These are phyloP conservation scores for Elsinoe batatas DNA, from an alignment of 2,329 filamentous ascomycete genomes.

Conservation along the genomic window DNA sequence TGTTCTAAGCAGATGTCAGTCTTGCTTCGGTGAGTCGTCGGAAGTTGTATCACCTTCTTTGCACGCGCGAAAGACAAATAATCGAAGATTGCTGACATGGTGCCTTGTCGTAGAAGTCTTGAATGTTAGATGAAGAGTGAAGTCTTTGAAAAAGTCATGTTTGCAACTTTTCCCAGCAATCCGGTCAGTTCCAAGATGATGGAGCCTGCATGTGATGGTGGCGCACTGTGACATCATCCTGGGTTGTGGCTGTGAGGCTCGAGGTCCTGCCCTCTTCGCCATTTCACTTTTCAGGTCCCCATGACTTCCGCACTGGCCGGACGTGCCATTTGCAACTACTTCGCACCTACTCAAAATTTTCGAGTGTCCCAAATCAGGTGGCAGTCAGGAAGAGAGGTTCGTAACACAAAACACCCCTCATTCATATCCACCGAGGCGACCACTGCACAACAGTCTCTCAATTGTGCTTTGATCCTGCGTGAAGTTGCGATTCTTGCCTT, in stretches of 20 bases:
- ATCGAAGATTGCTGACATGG: not conserved
- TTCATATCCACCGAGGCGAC: too few relatives aligned
- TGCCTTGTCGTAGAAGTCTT: not conserved
- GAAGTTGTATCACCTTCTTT: conserved; percentile 18
- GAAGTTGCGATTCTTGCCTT: too few relatives aligned
- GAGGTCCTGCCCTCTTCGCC: not conserved
- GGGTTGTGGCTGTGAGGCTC: not conserved
- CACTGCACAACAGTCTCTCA: too few relatives aligned
- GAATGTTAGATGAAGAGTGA: not conserved
- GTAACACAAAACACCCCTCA: too few relatives aligned
- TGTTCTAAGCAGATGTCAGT: conserved; percentile 17
- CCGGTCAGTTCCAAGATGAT: not conserved
- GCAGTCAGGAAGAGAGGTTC: too few relatives aligned
- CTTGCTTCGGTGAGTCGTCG: too few relatives aligned
- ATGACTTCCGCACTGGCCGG: too few relatives aligned
- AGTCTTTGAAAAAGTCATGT: not conserved
- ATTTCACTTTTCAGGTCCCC: too few relatives aligned
- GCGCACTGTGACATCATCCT: conserved; percentile 10
- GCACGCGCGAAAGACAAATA: conserved; percentile 25
- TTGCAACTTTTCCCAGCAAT: not conserved
- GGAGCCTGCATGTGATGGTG: conserved; percentile 7
- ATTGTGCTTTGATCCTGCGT: too few relatives aligned
- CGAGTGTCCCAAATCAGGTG: too few relatives aligned
- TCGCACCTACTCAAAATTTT: too few relatives aligned
- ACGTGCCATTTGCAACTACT: too few relatives aligned